A percentile compares a stretch with the other conserved stretches of the same genome.
phyloP scores from a whole-genome alignment of 176 grass and related monocot genomes.

The Zea luxurians region DNA sequence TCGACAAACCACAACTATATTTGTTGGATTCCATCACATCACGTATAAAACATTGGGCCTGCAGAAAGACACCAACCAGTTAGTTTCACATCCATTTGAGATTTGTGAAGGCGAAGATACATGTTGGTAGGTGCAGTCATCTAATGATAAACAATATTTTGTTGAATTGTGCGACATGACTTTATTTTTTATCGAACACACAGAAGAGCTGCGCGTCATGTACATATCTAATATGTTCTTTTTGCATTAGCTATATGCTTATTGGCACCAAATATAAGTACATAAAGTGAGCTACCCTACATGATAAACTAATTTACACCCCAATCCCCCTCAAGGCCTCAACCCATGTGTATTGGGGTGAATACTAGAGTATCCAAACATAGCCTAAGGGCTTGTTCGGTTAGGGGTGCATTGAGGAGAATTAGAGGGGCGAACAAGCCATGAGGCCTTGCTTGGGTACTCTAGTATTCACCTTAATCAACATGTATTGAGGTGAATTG shows the following conservation, averaged over 20 bases:
- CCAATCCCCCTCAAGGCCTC: no score
- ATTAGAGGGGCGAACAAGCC: no score
- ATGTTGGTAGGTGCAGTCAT: neutral
- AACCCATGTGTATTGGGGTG: no score
- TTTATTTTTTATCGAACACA: neutral
- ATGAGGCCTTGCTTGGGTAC: no score
- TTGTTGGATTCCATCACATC: conserved; percentile 50
- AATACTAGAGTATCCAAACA: no score
- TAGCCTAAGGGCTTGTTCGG: no score
- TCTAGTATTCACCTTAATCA: no score
- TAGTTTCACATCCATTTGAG: neutral
- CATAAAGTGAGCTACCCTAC: neutral
- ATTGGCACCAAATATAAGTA: neutral
- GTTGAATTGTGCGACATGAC: neutral
- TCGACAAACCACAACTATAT: conserved; percentile 45
- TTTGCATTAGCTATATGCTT: neutral
- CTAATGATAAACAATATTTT: neutral
- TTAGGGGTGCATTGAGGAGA: no score
- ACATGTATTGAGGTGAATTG: no score
- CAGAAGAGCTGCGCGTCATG: neutral
- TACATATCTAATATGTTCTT: neutral
- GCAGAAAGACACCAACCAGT: conserved; percentile 23
- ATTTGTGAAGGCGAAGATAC: neutral
- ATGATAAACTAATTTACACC: no score
- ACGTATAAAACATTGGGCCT: conserved; percentile 50